Base-by-base conservation (phyloP, 2,329 filamentous ascomycete species). In the Alternaria atra region DNA sequence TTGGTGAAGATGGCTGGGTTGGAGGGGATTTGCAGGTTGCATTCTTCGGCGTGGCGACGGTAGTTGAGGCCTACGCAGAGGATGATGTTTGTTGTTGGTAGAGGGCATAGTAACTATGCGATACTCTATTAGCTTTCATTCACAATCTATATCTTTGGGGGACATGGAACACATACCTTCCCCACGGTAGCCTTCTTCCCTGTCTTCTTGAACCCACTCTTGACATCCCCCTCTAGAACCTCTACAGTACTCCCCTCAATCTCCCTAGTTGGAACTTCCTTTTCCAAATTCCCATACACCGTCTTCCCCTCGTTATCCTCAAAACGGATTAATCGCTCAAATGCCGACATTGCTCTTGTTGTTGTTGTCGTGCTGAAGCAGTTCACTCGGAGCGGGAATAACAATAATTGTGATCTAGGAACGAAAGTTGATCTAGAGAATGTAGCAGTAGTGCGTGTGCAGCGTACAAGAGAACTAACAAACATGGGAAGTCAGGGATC, bases 31-130 rank as follows among this genome's bases (percentile, higher is more conserved):
- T n/a, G 10, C 66, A 75, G 73, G 34, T 73, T 74, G 39, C 68
- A 66, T 61, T 79, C 77, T 46, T 73, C 67, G 3, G 75, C 75
- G 62, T 79, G 77, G 34, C 70, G 59, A 17, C 65, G 62, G 66
- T 79, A 79, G 56, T 79, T 79, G 20, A 79, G 60, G 3, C 77
- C 77, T 13, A 79, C 71, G 58, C 77, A 77, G 35, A 73, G 65
- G 37, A 78, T 61, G 6, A 76, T 74, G 35, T 72, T 72, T n/a
- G 71, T 71, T 12, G 54, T 60, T 1, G 71, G 66, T 1, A 79
- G 44, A 2, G 76, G 76, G 52, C 60, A 66, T 1, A 79, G 63
- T 12, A 79, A 61, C 71, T 60, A 37, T 20, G 7, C 5, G 20
- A 13, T 30, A 4, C 15, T 42, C 20, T 3, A 32, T 55, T 6